Conservation (phyloP, 2,329 filamentous ascomycete species). For the Colletotrichum sp. region DNA sequence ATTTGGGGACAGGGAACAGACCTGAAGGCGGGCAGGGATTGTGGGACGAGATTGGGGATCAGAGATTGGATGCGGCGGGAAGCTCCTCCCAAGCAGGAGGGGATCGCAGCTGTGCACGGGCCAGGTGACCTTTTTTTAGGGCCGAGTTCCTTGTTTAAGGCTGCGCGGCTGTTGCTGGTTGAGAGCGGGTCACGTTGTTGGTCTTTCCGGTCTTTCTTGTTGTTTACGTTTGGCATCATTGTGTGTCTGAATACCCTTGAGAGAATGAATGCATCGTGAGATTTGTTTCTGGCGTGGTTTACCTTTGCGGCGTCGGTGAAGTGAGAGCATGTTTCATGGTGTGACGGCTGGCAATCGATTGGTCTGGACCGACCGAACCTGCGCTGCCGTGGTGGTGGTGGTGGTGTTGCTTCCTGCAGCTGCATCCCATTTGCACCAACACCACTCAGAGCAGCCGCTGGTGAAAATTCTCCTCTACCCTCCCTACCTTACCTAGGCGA, state of each 20-base stretch:
- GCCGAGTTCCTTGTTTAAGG: background rate
- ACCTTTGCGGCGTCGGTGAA: background rate
- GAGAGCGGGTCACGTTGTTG: background rate
- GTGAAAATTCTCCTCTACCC: background rate
- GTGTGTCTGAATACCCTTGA: background rate
- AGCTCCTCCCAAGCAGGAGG: background rate
- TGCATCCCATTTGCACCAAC: background rate
- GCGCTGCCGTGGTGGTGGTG: background rate
- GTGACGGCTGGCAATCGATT: background rate
- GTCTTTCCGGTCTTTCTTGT: background rate
- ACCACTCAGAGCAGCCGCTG: background rate
- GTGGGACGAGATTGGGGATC: background rate
- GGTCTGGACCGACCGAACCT: background rate
- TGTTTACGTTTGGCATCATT: background rate
- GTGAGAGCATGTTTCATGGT: background rate
- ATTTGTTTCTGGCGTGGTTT: background rate
- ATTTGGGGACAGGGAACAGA: background rate
- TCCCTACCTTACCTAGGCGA: background rate
- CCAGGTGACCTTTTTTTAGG: slow-evolving; percentile 1
- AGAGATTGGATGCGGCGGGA: background rate
- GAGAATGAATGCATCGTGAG: background rate
- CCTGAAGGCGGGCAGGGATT: background rate
- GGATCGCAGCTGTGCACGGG: background rate
- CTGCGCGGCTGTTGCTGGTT: background rate
- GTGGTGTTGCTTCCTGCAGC: background rate